A percentile compares a stretch with the other conserved stretches of the same genome.
Evolutionary conservation across 345 rosid genomes (phyloP).

Genomic region (Heritiera fomes): DNA sequence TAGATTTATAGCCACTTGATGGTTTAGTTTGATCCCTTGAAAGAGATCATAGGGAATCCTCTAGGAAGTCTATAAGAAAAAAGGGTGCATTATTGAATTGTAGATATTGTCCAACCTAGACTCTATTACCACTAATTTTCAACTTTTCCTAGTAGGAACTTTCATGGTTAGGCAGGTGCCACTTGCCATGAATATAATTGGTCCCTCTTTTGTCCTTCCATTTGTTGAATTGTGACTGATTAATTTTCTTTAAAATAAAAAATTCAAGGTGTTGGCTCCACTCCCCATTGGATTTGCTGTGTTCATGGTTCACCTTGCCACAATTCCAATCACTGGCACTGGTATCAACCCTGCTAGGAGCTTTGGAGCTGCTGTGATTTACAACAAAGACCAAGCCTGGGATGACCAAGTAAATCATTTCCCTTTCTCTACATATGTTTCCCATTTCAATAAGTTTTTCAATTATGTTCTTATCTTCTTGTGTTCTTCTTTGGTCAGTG

Average conservation of each 20-base stretch:
- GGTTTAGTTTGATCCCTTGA: neutral
- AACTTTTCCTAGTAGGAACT: neutral
- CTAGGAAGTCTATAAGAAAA: neutral
- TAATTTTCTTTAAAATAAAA: neutral
- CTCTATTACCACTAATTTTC: neutral
- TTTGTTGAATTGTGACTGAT: neutral
- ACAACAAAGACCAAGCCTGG: slow-evolving; percentile 78
- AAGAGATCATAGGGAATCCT: neutral
- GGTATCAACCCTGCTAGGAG: slow-evolving; percentile 98
- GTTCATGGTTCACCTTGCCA: slow-evolving; percentile 93
- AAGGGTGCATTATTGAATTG: neutral
- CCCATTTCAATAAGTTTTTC: neutral
- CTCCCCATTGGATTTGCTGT: slow-evolving; percentile 97
- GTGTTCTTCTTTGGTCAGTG: slow-evolving; percentile 44
- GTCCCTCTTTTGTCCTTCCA: neutral
- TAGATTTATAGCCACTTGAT: neutral
- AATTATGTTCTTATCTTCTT: neutral
- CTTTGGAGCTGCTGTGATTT: slow-evolving; percentile 92
- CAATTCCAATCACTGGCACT: slow-evolving; percentile 90
- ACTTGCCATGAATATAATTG: no score
- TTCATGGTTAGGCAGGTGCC: neutral
- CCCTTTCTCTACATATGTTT: neutral
- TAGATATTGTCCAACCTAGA: neutral
- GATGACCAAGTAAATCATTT: slow-evolving; percentile 69
- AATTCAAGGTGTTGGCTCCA: slow-evolving; percentile 82